Base-by-base conservation (phyloP, 805 yeast species). In the Candida golubevii region DNA sequence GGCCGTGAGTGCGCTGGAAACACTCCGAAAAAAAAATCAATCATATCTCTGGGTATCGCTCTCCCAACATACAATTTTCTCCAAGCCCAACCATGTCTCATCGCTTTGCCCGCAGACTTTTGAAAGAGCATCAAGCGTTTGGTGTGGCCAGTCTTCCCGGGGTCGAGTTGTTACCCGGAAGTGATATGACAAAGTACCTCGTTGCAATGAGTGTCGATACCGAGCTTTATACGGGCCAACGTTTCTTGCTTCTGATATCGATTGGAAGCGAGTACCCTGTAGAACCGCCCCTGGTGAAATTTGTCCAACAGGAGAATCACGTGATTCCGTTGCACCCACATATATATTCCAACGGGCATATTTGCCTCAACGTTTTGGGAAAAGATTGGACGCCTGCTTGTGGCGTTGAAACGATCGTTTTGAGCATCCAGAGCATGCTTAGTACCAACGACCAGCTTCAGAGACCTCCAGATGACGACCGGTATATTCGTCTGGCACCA, bases 281-380 rank as follows among this genome's bases (percentile, higher is more conserved):
- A 34, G 52, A 48, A 18, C 44, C 52, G 12, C 55, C 55, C 3
- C 47, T 47, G 46, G 55, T 51, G n/a, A 43, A 39, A 9, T 51
- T 51, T 30, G 33, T 46, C 14, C 7, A 6, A 5, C 33, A 32
- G n/a, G 47, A 33, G 11, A 15, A 23, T 13, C 27, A 42, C 30
- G 13, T 13, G n/a, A 74, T 84, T 4, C 91, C 91, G 1, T 53
- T 82, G 3, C 89, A 84, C 56, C 91, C 91, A 0, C 91, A 84
- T 56, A 71, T 84, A 3, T 84, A 84, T 56, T 74, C 83, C 29
- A 85, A 85, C 55, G 91, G 90, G 1, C 90, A 85, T 54, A 84
- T 84, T n/a, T 84, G 91, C 57, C 64, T 84, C 15, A 79, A 84
- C 54, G 62, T 85, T 1, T 62, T 84, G 32, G 88, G 85, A 2